phyloP scores from a whole-genome alignment of 371 early-diverging fungal species.

The Mortierella sp. region DNA sequence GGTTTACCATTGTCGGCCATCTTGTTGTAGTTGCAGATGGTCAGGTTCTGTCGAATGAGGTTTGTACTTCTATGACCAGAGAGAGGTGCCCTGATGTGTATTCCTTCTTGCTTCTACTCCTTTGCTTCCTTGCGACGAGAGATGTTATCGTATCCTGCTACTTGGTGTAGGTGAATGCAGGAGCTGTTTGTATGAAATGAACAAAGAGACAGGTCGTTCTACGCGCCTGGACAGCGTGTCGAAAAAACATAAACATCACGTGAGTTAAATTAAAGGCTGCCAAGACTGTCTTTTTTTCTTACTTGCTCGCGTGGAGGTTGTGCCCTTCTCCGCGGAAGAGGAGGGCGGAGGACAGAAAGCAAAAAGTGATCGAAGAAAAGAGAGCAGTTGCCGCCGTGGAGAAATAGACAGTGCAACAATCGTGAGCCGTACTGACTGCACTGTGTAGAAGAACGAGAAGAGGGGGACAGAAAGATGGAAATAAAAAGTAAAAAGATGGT shows the following conservation, averaged over 20 bases:
- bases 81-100: background rate
- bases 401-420: background rate
- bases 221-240: background rate
- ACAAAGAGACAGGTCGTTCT: background rate
- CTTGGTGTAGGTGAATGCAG: background rate
- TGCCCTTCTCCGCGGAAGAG: background rate
- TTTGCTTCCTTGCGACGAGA: background rate
- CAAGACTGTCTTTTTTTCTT: background rate
- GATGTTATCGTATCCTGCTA: background rate
- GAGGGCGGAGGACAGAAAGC: background rate
- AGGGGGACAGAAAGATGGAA: background rate
- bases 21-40: background rate
- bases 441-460: background rate
- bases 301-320: background rate
- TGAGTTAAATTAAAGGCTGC: background rate
- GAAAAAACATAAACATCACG: slow-evolving; percentile 5
- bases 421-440: background rate
- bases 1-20: background rate
- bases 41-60: background rate
- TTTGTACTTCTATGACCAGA: background rate
- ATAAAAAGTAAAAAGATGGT: background rate
- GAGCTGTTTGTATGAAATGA: background rate
- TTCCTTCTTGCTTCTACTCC: background rate
- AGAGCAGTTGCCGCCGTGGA: background rate
- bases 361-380: slow-evolving; percentile 3